Percentiles rank a stretch among this genome's conserved stretches.
These are phyloP conservation scores for Sarcomyxa edulis DNA, from an alignment of 768 basidiomycete genomes.

Conservation along the genomic window DNA sequence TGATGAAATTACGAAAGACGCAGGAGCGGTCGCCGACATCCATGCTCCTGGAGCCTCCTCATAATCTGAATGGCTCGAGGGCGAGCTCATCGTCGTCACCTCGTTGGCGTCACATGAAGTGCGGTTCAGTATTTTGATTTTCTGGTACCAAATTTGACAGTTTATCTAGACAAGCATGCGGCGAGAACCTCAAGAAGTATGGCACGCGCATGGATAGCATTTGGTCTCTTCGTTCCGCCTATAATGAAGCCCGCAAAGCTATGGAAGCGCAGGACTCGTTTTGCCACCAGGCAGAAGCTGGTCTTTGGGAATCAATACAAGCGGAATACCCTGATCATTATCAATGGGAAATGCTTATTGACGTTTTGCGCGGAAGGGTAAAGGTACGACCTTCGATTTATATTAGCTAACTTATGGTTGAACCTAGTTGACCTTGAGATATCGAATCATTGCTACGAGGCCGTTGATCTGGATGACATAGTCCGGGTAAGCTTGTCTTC, in stretches of 20 bases:
- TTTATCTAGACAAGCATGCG: conserved; percentile 54
- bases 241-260: conserved; percentile 65
- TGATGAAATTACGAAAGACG: conserved; percentile 80
- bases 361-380: conserved; percentile 81
- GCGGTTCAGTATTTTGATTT: conserved; percentile 12
- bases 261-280: conserved; percentile 67
- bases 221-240: conserved; percentile 79
- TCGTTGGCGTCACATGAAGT: conserved; percentile 84
- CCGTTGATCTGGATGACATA: conserved; percentile 66
- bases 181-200: conserved; percentile 41
- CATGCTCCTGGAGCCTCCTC: conserved; percentile 84
- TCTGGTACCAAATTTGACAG: conserved; percentile 2
- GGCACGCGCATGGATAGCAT: conserved; percentile 72
- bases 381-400: conserved; percentile 45
- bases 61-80: conserved; percentile 44
- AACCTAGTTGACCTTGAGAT: conserved; percentile 30
- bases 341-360: conserved; percentile 75
- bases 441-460: conserved; percentile 66
- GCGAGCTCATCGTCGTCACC: conserved; percentile 33
- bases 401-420: background rate
- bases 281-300: conserved; percentile 55
- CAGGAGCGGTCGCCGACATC: conserved; percentile 69
- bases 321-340: conserved; percentile 62
- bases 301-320: conserved; percentile 32
- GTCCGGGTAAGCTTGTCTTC: conserved; percentile 45